Conservation (phyloP, 1,139 yeast genomes). For the Lodderomyces theae region DNA sequence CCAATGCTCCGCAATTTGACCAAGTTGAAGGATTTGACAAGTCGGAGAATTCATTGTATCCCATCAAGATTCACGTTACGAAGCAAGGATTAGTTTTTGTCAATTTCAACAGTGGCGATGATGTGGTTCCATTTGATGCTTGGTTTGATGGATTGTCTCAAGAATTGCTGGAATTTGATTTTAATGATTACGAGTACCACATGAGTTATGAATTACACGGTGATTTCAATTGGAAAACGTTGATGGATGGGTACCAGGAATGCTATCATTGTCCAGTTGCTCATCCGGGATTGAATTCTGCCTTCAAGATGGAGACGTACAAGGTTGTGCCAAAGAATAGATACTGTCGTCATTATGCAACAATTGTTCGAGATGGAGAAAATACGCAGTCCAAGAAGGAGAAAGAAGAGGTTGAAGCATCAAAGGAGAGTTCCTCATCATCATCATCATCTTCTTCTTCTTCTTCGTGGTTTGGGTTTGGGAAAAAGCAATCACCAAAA, state of each 20-base stretch:
- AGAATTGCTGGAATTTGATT: conserved; percentile 57
- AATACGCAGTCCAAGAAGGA: conserved; percentile 13
- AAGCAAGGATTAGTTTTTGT: conserved; percentile 56
- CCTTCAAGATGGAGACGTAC: conserved; percentile 63
- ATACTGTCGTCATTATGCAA: conserved; percentile 56
- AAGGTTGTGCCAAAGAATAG: conserved; percentile 57
- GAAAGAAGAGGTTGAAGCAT: conserved; percentile 13
- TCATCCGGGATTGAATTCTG: conserved; percentile 56
- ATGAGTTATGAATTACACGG: conserved; percentile 67
- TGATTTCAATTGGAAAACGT: conserved; percentile 62
- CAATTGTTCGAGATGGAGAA: conserved; percentile 21
- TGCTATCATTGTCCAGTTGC: conserved; percentile 69
- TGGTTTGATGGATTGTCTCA: conserved; percentile 50
- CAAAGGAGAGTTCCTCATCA: conserved; percentile 11
- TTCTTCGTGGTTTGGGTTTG: conserved; percentile 50
- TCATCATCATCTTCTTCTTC: no score
- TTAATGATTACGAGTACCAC: conserved; percentile 58
- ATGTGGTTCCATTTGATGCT: conserved; percentile 44
- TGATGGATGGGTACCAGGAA: conserved; percentile 67
- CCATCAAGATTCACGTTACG: conserved; percentile 53
- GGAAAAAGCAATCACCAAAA: conserved; percentile 23
- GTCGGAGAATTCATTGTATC: conserved; percentile 53
- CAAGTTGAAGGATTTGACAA: conserved; percentile 54
- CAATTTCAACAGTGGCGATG: conserved; percentile 39
- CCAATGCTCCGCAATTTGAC: conserved; percentile 62